phyloP scores from a whole-genome alignment of 495 filamentous ascomycete species.

The Trichocladium antarcticum region DNA sequence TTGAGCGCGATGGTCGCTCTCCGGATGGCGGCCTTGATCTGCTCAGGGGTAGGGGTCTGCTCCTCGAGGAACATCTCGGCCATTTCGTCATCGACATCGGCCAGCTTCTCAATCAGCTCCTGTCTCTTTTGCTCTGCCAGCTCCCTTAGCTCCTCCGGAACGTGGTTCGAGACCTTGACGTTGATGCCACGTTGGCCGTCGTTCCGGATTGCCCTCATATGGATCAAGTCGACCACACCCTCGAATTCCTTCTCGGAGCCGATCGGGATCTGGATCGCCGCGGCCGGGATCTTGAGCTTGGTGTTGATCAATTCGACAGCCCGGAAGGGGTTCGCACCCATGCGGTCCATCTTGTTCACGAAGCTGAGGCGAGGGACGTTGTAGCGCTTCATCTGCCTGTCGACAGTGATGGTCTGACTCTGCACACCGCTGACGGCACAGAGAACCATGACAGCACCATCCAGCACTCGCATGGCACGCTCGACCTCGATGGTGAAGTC shows the following conservation, averaged over 20 bases:
- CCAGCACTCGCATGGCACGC: constrained; percentile 85
- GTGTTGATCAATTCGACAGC: constrained; percentile 93
- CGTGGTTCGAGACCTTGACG: constrained; percentile 57
- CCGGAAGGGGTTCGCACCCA: constrained; percentile 97
- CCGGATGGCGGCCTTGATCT: constrained; percentile 85
- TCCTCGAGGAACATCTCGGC: constrained; percentile 94
- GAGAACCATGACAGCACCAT: constrained; percentile 97
- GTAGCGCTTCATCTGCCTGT: constrained; percentile 97
- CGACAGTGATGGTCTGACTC: constrained; percentile 95
- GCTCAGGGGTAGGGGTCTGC: constrained; percentile 56
- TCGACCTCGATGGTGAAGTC: constrained; percentile 99
- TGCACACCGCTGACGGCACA: constrained; percentile 97
- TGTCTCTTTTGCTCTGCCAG: constrained; percentile 67
- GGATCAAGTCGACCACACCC: constrained; percentile 87
- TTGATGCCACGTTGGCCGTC: constrained; percentile 69
- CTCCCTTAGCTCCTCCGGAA: constrained; percentile 64
- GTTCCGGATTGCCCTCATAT: constrained; percentile 89
- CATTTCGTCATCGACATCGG: constrained; percentile 97
- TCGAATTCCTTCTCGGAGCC: constrained; percentile 84
- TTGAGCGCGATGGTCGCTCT: constrained; percentile 77
- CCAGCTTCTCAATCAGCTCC: constrained; percentile 86
- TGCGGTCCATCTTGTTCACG: constrained; percentile 99
- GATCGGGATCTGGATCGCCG: constrained; percentile 92
- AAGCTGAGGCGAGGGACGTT: constrained; percentile 93
- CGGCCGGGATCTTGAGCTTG: constrained; percentile 85